phyloP scores from a whole-genome alignment of 2,329 filamentous ascomycete genomes.

The Penicillium sp. region DNA sequence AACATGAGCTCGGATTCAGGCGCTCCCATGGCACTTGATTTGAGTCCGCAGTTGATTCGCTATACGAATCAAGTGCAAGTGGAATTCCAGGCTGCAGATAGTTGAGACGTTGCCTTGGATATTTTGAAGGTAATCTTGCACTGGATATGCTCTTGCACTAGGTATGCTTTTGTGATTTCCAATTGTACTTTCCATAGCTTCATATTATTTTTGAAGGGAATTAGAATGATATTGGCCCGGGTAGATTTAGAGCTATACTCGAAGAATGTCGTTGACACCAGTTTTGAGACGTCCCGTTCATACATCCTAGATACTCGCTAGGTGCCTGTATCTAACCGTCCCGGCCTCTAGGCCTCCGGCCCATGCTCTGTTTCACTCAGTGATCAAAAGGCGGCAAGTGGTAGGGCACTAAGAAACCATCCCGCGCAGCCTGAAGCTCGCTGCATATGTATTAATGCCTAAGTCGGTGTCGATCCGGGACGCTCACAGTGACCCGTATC shows the following conservation, averaged over 20 bases:
- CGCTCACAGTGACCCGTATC: background rate
- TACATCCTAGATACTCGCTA: background rate
- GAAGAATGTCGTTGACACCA: background rate
- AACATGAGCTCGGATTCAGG: background rate
- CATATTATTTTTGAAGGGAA: background rate
- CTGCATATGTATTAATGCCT: background rate
- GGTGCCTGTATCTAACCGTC: background rate
- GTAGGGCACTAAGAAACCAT: background rate
- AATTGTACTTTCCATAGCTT: background rate
- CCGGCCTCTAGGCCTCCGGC: background rate
- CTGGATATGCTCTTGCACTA: background rate
- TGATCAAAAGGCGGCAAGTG: background rate
- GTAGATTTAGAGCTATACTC: background rate
- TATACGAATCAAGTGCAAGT: slow-evolving; percentile 7
- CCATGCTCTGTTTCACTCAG: background rate
- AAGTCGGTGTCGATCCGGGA: background rate
- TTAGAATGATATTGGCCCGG: background rate
- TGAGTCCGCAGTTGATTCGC: slow-evolving; percentile 7
- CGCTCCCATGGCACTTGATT: background rate
- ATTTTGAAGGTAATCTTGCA: background rate
- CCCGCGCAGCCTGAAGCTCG: background rate
- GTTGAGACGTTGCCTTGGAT: background rate
- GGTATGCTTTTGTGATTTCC: background rate
- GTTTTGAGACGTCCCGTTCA: background rate
- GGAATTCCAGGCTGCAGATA: background rate